These are phyloP conservation scores for Cardamine occulta DNA, from an alignment of 345 rosid species.

Conservation along the genomic window DNA sequence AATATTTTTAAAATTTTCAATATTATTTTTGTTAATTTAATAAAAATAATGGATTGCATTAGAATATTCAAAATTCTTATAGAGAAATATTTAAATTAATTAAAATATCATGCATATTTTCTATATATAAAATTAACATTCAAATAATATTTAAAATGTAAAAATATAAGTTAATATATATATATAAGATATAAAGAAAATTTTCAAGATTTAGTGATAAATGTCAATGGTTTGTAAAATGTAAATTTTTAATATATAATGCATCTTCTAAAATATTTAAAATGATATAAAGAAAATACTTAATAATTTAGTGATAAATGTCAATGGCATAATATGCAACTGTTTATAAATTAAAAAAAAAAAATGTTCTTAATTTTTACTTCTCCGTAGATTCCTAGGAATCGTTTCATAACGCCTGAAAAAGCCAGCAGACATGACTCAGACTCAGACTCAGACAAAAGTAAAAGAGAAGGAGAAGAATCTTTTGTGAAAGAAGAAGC, in stretches of 20 bases:
- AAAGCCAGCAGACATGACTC: neutral
- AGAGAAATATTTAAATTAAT: neutral
- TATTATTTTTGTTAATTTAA: too few species aligned
- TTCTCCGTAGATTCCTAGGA: neutral
- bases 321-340: neutral
- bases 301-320: neutral
- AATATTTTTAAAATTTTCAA: too few species aligned
- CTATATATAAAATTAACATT: neutral
- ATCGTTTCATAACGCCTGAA: slow-evolving; percentile 23
- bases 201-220: neutral
- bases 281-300: neutral
- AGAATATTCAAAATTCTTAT: too few species aligned
- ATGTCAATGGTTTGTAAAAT: neutral
- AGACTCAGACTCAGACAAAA: neutral
- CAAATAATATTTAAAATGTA: neutral
- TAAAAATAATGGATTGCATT: too few species aligned
- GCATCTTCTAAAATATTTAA: neutral
- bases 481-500: slow-evolving; percentile 14
- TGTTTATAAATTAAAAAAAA: too few species aligned
- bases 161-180: neutral
- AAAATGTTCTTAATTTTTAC: neutral
- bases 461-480: slow-evolving; percentile 12
- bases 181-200: neutral
- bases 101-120: neutral
- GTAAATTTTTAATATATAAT: too few species aligned